A percentile compares a stretch with the other conserved stretches of the same genome.
Evolutionary conservation across 768 basidiomycete genomes (phyloP).

Genomic region (Rhodotorula toruloides): DNA sequence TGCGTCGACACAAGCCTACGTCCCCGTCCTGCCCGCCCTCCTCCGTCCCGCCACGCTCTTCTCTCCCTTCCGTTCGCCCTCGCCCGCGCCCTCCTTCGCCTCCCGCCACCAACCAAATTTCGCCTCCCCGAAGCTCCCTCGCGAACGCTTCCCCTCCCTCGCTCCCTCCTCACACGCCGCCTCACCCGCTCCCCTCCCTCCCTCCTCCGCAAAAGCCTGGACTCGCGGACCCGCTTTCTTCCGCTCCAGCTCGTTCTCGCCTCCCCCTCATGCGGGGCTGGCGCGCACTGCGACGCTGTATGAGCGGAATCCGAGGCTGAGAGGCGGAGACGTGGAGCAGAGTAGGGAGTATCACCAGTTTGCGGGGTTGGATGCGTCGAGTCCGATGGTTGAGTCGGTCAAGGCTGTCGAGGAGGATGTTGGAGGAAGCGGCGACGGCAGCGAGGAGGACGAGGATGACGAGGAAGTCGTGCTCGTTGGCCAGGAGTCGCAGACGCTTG

Average conservation of each 20-base stretch:
- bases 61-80: background rate
- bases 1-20: no score
- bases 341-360: constrained; percentile 18
- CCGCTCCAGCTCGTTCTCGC: constrained; percentile 25
- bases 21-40: background rate
- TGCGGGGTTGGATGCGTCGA: constrained; percentile 9
- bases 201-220: constrained; percentile 5
- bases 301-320: background rate
- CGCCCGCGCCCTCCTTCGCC: background rate
- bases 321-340: constrained; percentile 9
- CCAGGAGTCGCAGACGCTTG: background rate
- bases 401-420: background rate
- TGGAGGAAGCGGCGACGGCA: background rate
- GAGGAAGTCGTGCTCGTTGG: constrained; percentile 17
- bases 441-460: constrained; percentile 1
- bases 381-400: constrained; percentile 6
- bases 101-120: background rate
- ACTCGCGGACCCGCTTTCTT: constrained; percentile 34
- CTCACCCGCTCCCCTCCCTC: background rate
- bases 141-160: background rate
- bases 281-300: constrained; percentile 14
- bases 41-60: background rate
- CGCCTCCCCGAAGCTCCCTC: background rate
- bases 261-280: constrained; percentile 13
- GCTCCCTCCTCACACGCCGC: no score